phyloP scores from a whole-genome alignment of 805 yeast genomes.

The Yueomyces sinensis region DNA sequence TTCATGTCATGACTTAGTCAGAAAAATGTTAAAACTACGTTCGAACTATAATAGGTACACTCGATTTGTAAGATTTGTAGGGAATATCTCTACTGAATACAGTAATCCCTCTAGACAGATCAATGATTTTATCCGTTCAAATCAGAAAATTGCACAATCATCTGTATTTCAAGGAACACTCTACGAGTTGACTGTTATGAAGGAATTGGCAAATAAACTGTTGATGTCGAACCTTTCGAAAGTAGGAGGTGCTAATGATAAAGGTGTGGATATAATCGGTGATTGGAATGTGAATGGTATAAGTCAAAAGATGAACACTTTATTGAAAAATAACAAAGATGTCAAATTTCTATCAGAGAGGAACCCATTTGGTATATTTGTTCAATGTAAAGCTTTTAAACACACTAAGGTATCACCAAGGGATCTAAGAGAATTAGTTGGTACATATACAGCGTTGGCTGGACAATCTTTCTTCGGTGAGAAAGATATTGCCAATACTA shows the following conservation, averaged over 20 bases:
- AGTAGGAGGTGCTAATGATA: constrained; percentile 24
- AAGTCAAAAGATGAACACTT: constrained; percentile 3
- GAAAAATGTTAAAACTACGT: too few relatives aligned
- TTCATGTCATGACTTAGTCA: too few relatives aligned
- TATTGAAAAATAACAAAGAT: constrained; percentile 1
- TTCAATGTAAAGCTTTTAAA: constrained; percentile 23
- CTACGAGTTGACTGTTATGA: constrained; percentile 21
- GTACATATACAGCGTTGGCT: constrained; percentile 14
- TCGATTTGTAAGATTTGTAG: too few relatives aligned
- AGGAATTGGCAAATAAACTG: constrained; percentile 19
- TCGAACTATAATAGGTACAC: too few relatives aligned
- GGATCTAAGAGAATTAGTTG: constrained; percentile 22
- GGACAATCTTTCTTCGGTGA: constrained; percentile 5
- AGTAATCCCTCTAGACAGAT: too few relatives aligned
- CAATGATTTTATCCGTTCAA: constrained; percentile 11
- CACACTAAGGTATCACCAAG: constrained; percentile 17
- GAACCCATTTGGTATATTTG: constrained; percentile 12
- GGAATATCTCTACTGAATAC: too few relatives aligned
- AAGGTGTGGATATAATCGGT: constrained; percentile 23
- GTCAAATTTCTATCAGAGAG: neutral
- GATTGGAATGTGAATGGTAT: constrained; percentile 14
- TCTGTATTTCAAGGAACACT: constrained; percentile 23
- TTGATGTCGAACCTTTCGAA: constrained; percentile 10
- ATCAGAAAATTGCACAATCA: constrained; percentile 12
- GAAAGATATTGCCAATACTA: constrained; percentile 5